Conservation (phyloP, 345 rosid genomes). For the Citrus cavaleriei region DNA sequence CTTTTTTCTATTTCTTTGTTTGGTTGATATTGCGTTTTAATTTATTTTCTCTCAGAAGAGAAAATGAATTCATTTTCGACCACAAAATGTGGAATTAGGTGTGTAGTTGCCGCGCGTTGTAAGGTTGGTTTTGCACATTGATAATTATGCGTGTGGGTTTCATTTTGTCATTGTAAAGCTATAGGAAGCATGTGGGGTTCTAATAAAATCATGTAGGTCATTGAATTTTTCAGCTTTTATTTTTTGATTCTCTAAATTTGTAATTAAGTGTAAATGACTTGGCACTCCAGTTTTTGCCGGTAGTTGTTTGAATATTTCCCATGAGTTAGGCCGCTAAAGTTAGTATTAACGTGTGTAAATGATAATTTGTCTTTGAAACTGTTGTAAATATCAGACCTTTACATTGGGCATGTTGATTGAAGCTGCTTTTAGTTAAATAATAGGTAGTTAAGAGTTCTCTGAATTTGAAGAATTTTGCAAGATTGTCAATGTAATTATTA, state of each 20-base stretch:
- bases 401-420: not conserved
- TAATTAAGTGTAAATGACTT: not conserved
- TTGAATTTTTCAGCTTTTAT: not conserved
- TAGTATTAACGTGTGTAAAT: not conserved
- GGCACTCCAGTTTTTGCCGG: not conserved
- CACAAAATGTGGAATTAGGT: not conserved
- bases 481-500: not conserved
- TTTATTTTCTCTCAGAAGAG: not conserved
- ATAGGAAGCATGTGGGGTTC: slow-evolving; percentile 17
- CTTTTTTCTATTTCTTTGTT: not conserved
- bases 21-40: not conserved
- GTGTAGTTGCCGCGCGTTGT: not conserved
- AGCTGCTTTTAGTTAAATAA: slow-evolving; percentile 8
- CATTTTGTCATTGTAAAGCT: slow-evolving; percentile 5
- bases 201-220: not conserved
- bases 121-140: not conserved
- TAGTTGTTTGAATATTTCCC: not conserved
- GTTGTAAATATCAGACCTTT: slow-evolving; percentile 8
- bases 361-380: not conserved
- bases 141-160: slow-evolving; percentile 1
- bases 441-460: not conserved
- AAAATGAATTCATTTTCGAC: not conserved
- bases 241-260: not conserved
- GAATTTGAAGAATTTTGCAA: not conserved
- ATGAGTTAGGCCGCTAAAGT: not conserved